A percentile compares a stretch with the other conserved stretches of the same genome.
Evolutionary conservation across 2,329 filamentous ascomycete genomes (phyloP).

Genomic region (Bipolaris cookei): DNA sequence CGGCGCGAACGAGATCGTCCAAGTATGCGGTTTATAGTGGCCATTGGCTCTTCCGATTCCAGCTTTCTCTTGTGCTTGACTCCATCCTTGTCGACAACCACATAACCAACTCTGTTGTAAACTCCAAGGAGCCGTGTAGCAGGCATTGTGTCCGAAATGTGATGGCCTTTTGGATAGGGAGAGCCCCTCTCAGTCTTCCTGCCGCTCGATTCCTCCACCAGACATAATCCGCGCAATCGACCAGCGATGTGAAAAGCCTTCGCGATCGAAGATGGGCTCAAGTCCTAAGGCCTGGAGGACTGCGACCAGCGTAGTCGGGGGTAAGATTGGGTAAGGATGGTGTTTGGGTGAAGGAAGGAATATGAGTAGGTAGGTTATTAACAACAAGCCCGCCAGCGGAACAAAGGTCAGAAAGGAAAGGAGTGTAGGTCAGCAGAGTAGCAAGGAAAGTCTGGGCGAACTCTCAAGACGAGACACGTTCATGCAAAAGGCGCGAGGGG

Average conservation of each 20-base stretch:
- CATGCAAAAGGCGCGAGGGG: slow-evolving; percentile 39
- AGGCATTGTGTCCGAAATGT: slow-evolving; percentile 39
- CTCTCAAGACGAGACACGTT: slow-evolving; percentile 45
- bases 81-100: slow-evolving; percentile 36
- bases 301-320: slow-evolving; percentile 31
- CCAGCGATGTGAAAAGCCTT: slow-evolving; percentile 24
- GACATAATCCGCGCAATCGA: slow-evolving; percentile 44
- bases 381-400: slow-evolving; percentile 48
- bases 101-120: slow-evolving; percentile 35
- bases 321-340: slow-evolving; percentile 25
- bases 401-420: slow-evolving; percentile 42
- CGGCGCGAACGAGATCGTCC: slow-evolving; percentile 21
- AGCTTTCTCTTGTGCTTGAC: slow-evolving; percentile 21
- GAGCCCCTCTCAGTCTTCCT: slow-evolving; percentile 45
- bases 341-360: slow-evolving; percentile 39
- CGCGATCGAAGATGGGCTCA: slow-evolving; percentile 24
- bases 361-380: slow-evolving; percentile 43
- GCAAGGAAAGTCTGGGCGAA: slow-evolving; percentile 46
- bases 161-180: slow-evolving; percentile 29
- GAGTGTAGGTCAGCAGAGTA: slow-evolving; percentile 39
- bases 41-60: slow-evolving; percentile 24
- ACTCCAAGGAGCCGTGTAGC: slow-evolving; percentile 29
- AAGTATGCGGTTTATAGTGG: slow-evolving; percentile 25
- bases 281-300: slow-evolving; percentile 47
- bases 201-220: slow-evolving; percentile 38